A percentile compares a stretch with the other conserved stretches of the same genome.
Conservation (phyloP, 192 early-diverging fungal species). For the Podochytrium sp. region DNA sequence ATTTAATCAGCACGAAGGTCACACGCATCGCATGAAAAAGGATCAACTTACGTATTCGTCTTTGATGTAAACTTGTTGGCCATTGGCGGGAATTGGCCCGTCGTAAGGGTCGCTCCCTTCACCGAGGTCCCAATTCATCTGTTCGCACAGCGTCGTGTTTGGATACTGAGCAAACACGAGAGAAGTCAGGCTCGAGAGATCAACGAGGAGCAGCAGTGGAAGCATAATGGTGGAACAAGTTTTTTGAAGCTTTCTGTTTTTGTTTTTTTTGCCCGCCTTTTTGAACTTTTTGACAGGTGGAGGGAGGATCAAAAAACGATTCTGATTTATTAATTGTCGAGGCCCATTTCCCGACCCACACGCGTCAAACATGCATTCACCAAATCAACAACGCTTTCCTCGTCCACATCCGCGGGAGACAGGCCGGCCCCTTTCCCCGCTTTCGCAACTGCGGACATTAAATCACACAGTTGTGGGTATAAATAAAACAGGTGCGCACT, state of each 20-base stretch:
- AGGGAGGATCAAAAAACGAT: too few species aligned
- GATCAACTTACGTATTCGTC: slow-evolving; percentile 5
- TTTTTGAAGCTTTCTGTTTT: too few species aligned
- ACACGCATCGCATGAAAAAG: neutral
- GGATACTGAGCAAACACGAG: too few species aligned
- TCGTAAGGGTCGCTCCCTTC: neutral
- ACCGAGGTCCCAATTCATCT: neutral
- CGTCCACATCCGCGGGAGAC: slow-evolving; percentile 33
- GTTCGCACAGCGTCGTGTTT: neutral
- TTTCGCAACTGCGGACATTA: slow-evolving; percentile 37
- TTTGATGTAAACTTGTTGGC: slow-evolving; percentile 39
- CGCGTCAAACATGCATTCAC: slow-evolving; percentile 36
- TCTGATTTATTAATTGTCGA: slow-evolving; percentile 32
- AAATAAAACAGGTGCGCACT: slow-evolving; percentile 73
- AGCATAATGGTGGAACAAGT: too few species aligned
- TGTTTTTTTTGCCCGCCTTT: too few species aligned
- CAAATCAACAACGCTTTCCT: slow-evolving; percentile 35
- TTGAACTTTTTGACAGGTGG: too few species aligned
- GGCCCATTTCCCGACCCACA: slow-evolving; percentile 44
- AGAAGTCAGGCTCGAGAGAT: too few species aligned
- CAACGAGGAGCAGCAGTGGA: too few species aligned
- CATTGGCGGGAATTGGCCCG: slow-evolving; percentile 4
- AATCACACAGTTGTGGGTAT: slow-evolving; percentile 65
- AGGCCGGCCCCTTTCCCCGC: slow-evolving; percentile 10
- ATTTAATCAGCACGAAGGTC: neutral